Conservation (phyloP, 2,329 filamentous ascomycete genomes). For the Zasmidium citrigriseum region DNA sequence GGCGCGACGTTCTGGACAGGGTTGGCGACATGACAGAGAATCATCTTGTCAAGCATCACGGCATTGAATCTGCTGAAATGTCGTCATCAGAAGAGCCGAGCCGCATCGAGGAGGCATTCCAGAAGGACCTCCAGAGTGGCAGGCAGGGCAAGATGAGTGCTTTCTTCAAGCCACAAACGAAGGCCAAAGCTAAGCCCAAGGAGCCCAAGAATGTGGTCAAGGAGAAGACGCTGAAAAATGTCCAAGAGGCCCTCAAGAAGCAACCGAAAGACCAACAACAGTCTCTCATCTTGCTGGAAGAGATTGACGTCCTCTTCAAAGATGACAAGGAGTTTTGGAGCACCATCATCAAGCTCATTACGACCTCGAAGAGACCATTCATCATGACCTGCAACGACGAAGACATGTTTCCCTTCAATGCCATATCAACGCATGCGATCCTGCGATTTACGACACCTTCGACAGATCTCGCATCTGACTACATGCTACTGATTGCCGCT, state of each 20-base stretch:
- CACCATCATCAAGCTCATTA: slow-evolving; percentile 74
- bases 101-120: slow-evolving; percentile 47
- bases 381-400: slow-evolving; percentile 96
- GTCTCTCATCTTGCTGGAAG: slow-evolving; percentile 89
- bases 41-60: slow-evolving; percentile 71
- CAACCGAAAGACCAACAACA: slow-evolving; percentile 69
- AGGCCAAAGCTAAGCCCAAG: slow-evolving; percentile 36
- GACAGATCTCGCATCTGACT: slow-evolving; percentile 70
- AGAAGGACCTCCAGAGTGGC: slow-evolving; percentile 63
- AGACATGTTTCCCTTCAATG: slow-evolving; percentile 71
- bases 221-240: slow-evolving; percentile 26
- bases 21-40: slow-evolving; percentile 98
- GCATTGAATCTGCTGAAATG: slow-evolving; percentile 23
- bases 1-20: slow-evolving; percentile 85
- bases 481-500: slow-evolving; percentile 78
- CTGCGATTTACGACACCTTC: slow-evolving; percentile 73
- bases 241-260: slow-evolving; percentile 37
- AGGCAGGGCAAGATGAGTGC: slow-evolving; percentile 77
- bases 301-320: slow-evolving; percentile 90
- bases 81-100: slow-evolving; percentile 39
- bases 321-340: slow-evolving; percentile 96
- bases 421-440: slow-evolving; percentile 79
- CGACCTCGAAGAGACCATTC: slow-evolving; percentile 85
- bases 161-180: slow-evolving; percentile 66
- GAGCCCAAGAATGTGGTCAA: slow-evolving; percentile 32